Percentiles rank a stretch among this genome's conserved stretches.
Conservation (phyloP, 345 rosid genomes). For the Eucalyptus pauciflora region DNA sequence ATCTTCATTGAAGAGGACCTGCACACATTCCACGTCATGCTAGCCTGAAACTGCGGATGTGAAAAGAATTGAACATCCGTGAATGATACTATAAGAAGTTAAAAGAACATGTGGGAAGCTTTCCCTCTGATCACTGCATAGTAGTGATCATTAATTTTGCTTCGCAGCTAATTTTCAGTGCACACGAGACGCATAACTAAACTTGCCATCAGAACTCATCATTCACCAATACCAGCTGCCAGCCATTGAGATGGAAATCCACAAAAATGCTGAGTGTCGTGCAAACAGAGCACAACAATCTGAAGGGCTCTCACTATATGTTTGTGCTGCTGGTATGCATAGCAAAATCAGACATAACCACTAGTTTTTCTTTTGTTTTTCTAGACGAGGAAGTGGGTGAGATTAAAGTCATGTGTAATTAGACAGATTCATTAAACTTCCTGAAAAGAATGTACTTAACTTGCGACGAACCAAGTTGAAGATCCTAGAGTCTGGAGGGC, state of each 20-base stretch:
- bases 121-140: background rate
- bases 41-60: background rate
- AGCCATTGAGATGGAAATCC: no score
- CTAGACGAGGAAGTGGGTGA: no score
- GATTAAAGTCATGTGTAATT: no score
- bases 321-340: no score
- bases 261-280: no score
- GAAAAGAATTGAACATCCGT: background rate
- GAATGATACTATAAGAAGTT: background rate
- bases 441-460: slow-evolving; percentile 12
- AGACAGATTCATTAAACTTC: no score
- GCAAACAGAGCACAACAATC: background rate
- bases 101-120: background rate
- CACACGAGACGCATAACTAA: background rate
- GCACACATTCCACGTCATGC: background rate
- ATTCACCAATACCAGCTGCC: no score
- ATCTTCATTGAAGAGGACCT: slow-evolving; percentile 79
- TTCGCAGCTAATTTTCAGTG: background rate
- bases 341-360: no score
- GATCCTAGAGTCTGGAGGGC: background rate
- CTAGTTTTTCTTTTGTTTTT: no score
- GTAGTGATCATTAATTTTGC: background rate
- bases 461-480: slow-evolving; percentile 90
- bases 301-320: no score
- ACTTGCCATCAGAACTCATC: no score